Base-by-base conservation (phyloP, 1,284 basidiomycete species). In the Fomes fomentarius region DNA sequence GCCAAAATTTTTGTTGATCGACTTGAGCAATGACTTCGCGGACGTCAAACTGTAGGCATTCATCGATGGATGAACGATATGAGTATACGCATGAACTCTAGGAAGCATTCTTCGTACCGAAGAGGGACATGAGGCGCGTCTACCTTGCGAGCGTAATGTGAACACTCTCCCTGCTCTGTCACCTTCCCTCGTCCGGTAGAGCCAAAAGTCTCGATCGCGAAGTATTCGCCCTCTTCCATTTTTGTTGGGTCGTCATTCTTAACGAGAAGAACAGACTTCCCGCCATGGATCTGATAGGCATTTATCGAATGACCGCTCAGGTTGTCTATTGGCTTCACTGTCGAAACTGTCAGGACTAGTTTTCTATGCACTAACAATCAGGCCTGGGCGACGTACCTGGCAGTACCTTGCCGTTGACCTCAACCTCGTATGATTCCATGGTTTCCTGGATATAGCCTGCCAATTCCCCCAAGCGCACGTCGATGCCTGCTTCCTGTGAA, bases 201-300 rank as follows among this genome's bases (percentile, higher is more conserved):
- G 21, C 97, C 97, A 72, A 99, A 99, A 0, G 97, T 99, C 74
- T 99, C 97, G 60, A 99, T 98, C 14, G 97, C 97, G 71, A 95
- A 99, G 72, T 98, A 97, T 69, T 99, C 97, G 33, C 95, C 96
- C 74, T 99, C 97, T 71, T 99, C 97, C 97, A 99, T 99, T 76
- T 94, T 97, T 19, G 91, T 94, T 66, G 87, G 83, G 71, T 96
- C 93, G 50, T 87, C 82, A 58, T 92, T 94, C 73, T 91, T 92
- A 38, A 98, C 93, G 52, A 98, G 85, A 39, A 93, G 82, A 0
- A 99, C 90, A 0, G 90, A 93, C 75, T 99, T 99, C 21, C 84
- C 79, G 9, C 80, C 92, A 68, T 98, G 95, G 58, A 98, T 97
- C 61, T 87, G 84, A 70, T 97, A 96, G n/a, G 78, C 83, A 46